Evolutionary conservation across 441 rosid genomes (phyloP).

Genomic region (Mallotus repandus): DNA sequence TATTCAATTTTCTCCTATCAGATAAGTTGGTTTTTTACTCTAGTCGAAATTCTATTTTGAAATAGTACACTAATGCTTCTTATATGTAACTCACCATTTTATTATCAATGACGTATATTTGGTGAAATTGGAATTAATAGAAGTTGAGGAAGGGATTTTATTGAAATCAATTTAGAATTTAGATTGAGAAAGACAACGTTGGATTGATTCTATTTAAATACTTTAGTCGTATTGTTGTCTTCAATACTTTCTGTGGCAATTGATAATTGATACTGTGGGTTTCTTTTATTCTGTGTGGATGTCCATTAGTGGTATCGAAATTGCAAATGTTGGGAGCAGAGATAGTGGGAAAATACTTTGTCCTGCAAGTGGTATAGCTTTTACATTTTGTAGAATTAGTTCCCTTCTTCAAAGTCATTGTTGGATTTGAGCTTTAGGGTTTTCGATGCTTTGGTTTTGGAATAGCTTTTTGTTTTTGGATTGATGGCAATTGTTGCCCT

Average conservation of each 20-base stretch:
- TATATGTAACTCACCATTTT: no score
- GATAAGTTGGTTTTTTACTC: no score
- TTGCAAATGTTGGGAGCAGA: not conserved
- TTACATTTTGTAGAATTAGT: not conserved
- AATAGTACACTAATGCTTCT: no score
- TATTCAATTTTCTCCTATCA: no score
- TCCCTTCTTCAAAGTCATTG: not conserved
- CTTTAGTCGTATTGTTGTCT: not conserved
- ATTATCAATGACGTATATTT: no score
- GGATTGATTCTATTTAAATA: not conserved
- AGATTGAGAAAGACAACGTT: conserved; percentile 10
- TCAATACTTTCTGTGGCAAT: conserved; percentile 5
- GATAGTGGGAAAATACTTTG: conserved; percentile 1
- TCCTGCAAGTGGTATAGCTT: not conserved
- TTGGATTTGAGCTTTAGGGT: conserved; percentile 2
- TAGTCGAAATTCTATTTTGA: no score
- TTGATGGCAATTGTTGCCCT: conserved; percentile 25
- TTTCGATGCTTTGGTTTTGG: no score
- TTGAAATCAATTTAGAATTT: no score
- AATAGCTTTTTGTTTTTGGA: no score
- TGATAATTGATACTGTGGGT: conserved; percentile 13
- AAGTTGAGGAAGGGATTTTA: not conserved
- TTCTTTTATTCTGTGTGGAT: conserved; percentile 12
- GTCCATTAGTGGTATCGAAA: conserved; percentile 3
- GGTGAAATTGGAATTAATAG: conserved; percentile 8